Conservation (phyloP, 768 basidiomycete genomes). For the Clavaria fumosa region DNA sequence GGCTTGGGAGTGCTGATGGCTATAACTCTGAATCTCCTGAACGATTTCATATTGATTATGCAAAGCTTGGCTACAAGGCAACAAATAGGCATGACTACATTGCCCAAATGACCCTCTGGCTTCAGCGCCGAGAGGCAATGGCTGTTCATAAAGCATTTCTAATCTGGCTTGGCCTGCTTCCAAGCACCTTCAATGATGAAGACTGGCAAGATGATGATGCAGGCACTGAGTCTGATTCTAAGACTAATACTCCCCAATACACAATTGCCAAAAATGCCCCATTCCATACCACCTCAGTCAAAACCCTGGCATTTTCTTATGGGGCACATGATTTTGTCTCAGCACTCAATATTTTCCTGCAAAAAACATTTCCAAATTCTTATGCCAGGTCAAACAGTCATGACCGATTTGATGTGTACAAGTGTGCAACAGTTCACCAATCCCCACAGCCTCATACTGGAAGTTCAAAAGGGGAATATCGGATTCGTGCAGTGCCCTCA, state of each 20-base stretch:
- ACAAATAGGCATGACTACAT: constrained; percentile 15
- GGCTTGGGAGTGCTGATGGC: constrained; percentile 14
- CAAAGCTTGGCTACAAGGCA: constrained; percentile 17
- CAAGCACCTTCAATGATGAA: constrained; percentile 1
- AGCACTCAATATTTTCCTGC: constrained; percentile 6
- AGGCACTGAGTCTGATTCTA: not conserved
- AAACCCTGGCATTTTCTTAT: not conserved
- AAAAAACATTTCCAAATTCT: not conserved
- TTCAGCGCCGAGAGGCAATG: constrained; percentile 19
- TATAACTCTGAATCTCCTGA: constrained; percentile 20
- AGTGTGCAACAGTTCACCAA: not conserved
- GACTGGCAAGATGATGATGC: constrained; percentile 12
- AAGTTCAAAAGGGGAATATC: too few relatives aligned
- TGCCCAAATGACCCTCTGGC: constrained; percentile 23
- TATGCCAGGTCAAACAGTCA: not conserved
- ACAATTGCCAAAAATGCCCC: constrained; percentile 13
- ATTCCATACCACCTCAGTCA: constrained; percentile 5
- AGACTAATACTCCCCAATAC: not conserved
- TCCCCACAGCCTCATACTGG: not conserved
- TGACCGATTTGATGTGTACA: not conserved
- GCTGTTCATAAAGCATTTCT: not conserved
- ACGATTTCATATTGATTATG: constrained; percentile 24
- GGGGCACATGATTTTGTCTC: not conserved
- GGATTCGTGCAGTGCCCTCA: too few relatives aligned
- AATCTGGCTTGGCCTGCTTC: not conserved